Evolutionary conservation across 1,284 basidiomycete genomes (phyloP), one percentile per base, ranked within the genome.

Genomic region (Naganishia albida): DNA sequence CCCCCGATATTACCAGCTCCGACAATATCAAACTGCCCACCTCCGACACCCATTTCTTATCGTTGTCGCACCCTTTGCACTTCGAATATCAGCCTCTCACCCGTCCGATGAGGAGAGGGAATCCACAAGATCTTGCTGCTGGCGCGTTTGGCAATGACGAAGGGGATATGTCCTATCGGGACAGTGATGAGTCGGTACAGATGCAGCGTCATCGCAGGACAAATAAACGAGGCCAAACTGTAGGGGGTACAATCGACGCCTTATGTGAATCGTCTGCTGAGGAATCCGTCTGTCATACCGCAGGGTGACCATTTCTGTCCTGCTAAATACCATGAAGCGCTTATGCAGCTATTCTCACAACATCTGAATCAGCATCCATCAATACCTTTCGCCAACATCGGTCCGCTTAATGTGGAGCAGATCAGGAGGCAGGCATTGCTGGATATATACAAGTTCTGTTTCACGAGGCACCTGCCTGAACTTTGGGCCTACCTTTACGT

Each of bases 401-500:
- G 13, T 3, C 6, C 7, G 3, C 4, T 43, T 15, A 6, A 20
- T 15, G n/a, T 15, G 3, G n/a, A 15, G 7, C 7, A 43, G 42
- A 43, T 43, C 42, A 4, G 42, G 4, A 4, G 42, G 4, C 4
- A 15, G 42, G 42, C 50, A 6, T 15, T 52, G 7, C 7, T 18
- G 2, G 28, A 52, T n/a, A 30, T 52, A 6, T 52, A 52, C 28
- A 28, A 26, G 25, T 30, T 52, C 28, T 52, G 50, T 16, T n/a
- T 28, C 26, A 2, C 7, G 4, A 10, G 18, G 6, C 8, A 52
- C 7, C 25, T 52, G 6, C 50, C 50, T 7, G 50, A 52, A 6
- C 50, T 52, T 25, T 52, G 50, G 50, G 23, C 26, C 4, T 52
- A 52, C 18, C 28, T 52, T 2, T 52, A 52, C 18, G 15, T 52